Percentiles rank a stretch among this genome's conserved stretches.
phyloP scores from a whole-genome alignment of 1,284 basidiomycete species.

The Moesziomyces sp. region DNA sequence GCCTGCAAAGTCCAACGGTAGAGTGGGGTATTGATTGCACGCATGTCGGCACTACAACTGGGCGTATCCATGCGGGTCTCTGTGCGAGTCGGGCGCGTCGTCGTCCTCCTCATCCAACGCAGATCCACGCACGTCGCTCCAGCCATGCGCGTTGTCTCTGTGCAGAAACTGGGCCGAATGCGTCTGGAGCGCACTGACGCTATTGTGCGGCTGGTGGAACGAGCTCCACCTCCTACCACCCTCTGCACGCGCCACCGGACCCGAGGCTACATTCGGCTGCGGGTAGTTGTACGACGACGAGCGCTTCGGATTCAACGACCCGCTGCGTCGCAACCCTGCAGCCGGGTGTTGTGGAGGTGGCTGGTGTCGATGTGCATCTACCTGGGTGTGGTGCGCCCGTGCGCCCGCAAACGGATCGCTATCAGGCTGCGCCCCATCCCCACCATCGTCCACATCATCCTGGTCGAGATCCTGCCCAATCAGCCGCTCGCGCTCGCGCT shows the following conservation, averaged over 20 bases:
- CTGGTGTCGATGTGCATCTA: slow-evolving; percentile 27
- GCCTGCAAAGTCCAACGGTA: no score
- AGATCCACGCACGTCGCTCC: slow-evolving; percentile 16
- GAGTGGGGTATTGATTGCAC: no score
- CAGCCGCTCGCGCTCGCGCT: slow-evolving; percentile 17
- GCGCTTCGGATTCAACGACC: slow-evolving; percentile 35
- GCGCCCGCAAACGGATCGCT: slow-evolving; percentile 16
- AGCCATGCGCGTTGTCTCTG: background rate
- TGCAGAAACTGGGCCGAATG: slow-evolving; percentile 3
- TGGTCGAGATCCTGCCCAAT: slow-evolving; percentile 10
- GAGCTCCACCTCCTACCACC: slow-evolving; percentile 23
- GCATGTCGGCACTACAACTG: slow-evolving; percentile 4
- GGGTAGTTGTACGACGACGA: slow-evolving; percentile 31
- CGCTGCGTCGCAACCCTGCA: slow-evolving; percentile 11
- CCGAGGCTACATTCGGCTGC: background rate
- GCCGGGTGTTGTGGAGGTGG: slow-evolving; percentile 40
- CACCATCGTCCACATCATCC: slow-evolving; percentile 12
- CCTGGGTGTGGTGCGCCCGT: slow-evolving; percentile 6
- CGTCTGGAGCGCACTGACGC: slow-evolving; percentile 5
- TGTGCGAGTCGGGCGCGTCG: slow-evolving; percentile 10
- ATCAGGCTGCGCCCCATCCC: slow-evolving; percentile 38
- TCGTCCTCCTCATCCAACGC: slow-evolving; percentile 45
- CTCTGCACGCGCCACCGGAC: background rate
- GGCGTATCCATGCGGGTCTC: slow-evolving; percentile 13
- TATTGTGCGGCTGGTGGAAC: slow-evolving; percentile 33